A percentile compares a stretch with the other conserved stretches of the same genome.
Conservation (phyloP, 306 rosid genomes). For the Glycine tomentella region DNA sequence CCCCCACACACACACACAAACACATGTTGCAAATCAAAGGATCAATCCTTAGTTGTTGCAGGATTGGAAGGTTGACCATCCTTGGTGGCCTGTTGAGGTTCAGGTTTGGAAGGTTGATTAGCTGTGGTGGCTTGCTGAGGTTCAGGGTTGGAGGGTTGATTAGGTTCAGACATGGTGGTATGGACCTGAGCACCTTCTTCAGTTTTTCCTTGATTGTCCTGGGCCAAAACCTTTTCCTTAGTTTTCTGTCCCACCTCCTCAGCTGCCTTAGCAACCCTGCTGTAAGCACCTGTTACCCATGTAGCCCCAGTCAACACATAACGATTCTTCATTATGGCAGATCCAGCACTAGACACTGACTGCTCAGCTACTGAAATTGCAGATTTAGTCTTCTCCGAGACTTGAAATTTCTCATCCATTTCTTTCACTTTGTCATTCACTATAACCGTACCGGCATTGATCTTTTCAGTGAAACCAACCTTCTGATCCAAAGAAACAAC, state of each 20-base stretch:
- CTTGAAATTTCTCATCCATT: conserved; percentile 71
- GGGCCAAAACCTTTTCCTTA: conserved; percentile 53
- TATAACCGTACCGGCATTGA: conserved; percentile 62
- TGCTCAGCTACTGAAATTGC: conserved; percentile 47
- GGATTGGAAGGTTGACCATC: conserved; percentile 31
- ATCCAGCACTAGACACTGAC: too few species aligned
- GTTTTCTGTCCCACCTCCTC: conserved; percentile 65
- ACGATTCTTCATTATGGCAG: conserved; percentile 61
- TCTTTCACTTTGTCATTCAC: conserved; percentile 64
- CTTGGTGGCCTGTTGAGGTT: not conserved
- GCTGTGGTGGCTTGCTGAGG: too few species aligned
- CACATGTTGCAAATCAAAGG: too few species aligned
- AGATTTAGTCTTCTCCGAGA: conserved; percentile 71
- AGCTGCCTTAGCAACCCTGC: conserved; percentile 63
- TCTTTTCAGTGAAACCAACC: conserved; percentile 68
- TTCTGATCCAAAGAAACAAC: conserved; percentile 70
- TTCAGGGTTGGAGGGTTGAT: too few species aligned
- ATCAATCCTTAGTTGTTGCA: not conserved
- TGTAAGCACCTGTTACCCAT: conserved; percentile 66
- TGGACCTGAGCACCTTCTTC: too few species aligned
- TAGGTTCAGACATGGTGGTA: not conserved
- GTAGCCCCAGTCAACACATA: conserved; percentile 62
- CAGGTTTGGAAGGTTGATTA: not conserved
- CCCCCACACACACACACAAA: not conserved
- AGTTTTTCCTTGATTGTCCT: conserved; percentile 44